Evolutionary conservation across 2,329 filamentous ascomycete species (phyloP), one percentile per base, ranked within the genome.

Genomic region (Colletotrichum sp.): DNA sequence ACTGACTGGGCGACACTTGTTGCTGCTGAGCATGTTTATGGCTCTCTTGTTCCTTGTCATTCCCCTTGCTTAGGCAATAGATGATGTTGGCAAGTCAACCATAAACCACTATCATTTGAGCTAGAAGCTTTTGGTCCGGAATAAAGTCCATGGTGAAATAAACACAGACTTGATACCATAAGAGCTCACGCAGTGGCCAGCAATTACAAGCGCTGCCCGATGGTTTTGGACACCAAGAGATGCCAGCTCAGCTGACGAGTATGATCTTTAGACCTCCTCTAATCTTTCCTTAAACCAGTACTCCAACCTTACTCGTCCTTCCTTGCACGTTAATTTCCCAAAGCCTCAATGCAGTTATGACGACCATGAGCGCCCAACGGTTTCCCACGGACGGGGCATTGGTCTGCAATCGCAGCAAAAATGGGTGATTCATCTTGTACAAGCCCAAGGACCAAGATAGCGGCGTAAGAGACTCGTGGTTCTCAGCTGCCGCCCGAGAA

Each of bases 341-440:
- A 7, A 52, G 43, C 43, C 43, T 21, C 43, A 52, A 21, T 0
- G n/a, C n/a, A 52, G 10, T 7, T 52, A 21, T 52, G n/a, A 52
- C n/a, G 4, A 21, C n/a, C 43, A 52, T 52, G 43, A 21, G 10
- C n/a, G 18, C 43, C n/a, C n/a, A 21, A 52, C 2, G 10, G 1
- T 21, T 1, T 0, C 2, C 43, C 6, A 7, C 4, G 43, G 2
- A 52, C 2, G 10, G 2, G 43, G 3, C n/a, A 21, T 3, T 52
- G n/a, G 10, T 6, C 43, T 52, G 43, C 0, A 13, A 13, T 48
- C 43, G n/a, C 6, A 13, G 43, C 18, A 21, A 12, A 48, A 48
- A 13, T 4, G 1, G n/a, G 10, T 4, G n/a, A 52, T 4, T 52
- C 43, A 21, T 52, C 43, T 21, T 52, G 10, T 2, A 52, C n/a